Base-by-base conservation (phyloP, 495 filamentous ascomycete species). In the Niebla homalea region DNA sequence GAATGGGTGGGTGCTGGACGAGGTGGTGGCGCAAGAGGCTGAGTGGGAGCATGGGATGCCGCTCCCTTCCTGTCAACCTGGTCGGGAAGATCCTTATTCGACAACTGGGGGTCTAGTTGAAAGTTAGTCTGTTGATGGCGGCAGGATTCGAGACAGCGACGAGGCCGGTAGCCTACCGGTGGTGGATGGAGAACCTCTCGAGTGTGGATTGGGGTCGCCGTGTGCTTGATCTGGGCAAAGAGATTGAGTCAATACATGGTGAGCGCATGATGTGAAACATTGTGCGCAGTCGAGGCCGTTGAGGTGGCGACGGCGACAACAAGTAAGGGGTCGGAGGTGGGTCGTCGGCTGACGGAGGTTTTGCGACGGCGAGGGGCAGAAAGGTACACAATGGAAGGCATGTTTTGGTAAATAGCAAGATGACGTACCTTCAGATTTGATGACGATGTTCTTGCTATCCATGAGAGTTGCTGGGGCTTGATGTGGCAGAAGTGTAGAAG, bases 21-120 rank as follows among this genome's bases (percentile, higher is more conserved):
- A 43, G 85, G 84, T 57, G 87, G 86, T 56, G 85, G 86, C 51
- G 83, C 83, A 63, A 92, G 77, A 26, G 80, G 78, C 56, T 76
- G 71, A 54, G 75, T 71, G 55, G 62, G 66, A 37, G 63, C 51
- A 55, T 67, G 60, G 50, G 55, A 46, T 21, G 60, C 59, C 29
- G 47, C 46, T 18, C 69, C 69, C 55, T 60, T 64, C 32, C 62
- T 64, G 12, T 66, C 44, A 46, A 67, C 69, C 18, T 60, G 62
- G 32, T 75, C 72, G 52, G 71, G 68, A 50, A 57, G 56, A 44
- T 72, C 64, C 36, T 67, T 63, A 51, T 69, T 62, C 21, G 65
- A 57, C 49, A 66, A 57, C 52, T 65, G 66, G 51, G 66, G 65
- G 60, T 76, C 72, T 75, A 57, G 21, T 43, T 26, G 20, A 36